Evolutionary conservation across 306 rosid genomes (phyloP), one percentile per base, ranked within the genome.

Genomic region (Pachyrhizus erosus): DNA sequence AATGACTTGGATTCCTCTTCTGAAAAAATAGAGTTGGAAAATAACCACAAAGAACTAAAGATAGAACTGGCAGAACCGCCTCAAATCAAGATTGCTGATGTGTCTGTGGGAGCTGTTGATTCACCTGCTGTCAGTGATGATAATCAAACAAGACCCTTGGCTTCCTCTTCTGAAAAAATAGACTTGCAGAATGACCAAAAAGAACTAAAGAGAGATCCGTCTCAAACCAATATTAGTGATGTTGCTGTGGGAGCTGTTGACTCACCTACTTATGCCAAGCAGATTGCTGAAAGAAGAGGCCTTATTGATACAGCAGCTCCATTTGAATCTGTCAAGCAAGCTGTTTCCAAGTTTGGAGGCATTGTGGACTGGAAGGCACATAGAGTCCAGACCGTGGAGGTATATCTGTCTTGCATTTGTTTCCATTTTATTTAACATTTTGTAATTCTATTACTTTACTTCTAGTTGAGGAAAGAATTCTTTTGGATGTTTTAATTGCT

Each of bases 341-440:
- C 97, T 69, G 99, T 96, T 83, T 92, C 99, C 57, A 94, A 92
- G 82, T 94, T 91, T 77, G 99, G 99, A 83, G 99, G 98, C 77
- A 96, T 93, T 78, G 97, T 93, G 43, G 97, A 96, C 71, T 96
- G 99, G 99, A 96, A 96, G 85, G 98, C 99, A 75, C 99, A 96
- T 84, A 87, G 86, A 85, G 82, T 86, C 76, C 92, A 88, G 57
- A 89, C 98, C 4, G 94, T 92, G 39, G 97, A 93, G 97, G 99
- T 96, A 91, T 73, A 73, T 31, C 66, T 82, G 8, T 70, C 70
- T 37, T 77, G 21, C 40, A 26, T 46, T 43, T 58, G 2, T 18
- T 21, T 70, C 55, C 23, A 8, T 12, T 48, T 46, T 24, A 51
- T 24, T 58, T 39, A 78, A 67, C 26, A 21, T 54, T 73, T 23